These are phyloP conservation scores for Tulasnella sp. DNA, from an alignment of 768 basidiomycete species.

Conservation along the genomic window DNA sequence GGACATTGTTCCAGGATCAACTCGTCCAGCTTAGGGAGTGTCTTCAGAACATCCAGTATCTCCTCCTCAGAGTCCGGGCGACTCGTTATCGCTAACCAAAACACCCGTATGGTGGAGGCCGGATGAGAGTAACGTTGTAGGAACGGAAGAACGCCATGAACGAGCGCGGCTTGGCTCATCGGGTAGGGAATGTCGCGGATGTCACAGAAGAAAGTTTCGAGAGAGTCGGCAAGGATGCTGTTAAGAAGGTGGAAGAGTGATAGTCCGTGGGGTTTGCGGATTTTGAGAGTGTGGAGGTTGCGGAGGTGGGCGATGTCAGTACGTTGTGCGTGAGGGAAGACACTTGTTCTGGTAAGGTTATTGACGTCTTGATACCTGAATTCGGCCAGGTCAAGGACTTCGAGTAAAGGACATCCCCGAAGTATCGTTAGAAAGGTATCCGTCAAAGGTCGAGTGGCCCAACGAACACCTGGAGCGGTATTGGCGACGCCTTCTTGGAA, in stretches of 20 bases:
- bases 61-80: not conserved
- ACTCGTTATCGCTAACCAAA: not conserved
- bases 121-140: not conserved
- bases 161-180: not conserved
- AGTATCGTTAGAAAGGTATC: not conserved
- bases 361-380: not conserved
- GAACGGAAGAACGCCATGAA: not conserved
- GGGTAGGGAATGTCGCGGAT: not conserved
- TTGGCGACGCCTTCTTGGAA: not conserved
- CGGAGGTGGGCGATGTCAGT: not conserved
- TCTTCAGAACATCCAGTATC: not conserved
- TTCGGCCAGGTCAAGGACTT: not conserved
- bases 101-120: not conserved
- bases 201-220: not conserved
- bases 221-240: not conserved
- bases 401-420: not conserved
- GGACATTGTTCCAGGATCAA: no score
- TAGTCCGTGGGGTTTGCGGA: not conserved
- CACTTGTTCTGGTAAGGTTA: not conserved
- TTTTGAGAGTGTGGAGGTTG: not conserved
- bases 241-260: not conserved
- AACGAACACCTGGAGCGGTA: not conserved
- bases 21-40: not conserved
- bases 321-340: not conserved
- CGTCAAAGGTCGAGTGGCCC: not conserved